Conservation (phyloP, 2,329 filamentous ascomycete genomes). For the Diaporthe velutina region DNA sequence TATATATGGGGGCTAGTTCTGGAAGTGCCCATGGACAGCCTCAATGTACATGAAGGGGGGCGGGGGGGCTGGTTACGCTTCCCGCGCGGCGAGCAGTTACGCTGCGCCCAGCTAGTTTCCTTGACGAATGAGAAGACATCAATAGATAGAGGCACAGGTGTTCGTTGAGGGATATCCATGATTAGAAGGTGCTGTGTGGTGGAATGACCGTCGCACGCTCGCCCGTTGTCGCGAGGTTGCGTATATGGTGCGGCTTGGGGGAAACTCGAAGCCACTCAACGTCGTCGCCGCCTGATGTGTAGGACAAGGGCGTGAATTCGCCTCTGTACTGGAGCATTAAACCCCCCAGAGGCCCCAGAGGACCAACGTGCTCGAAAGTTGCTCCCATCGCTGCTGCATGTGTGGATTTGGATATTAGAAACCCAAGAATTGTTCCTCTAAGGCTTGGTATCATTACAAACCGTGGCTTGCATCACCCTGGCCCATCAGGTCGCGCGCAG, state of each 20-base stretch:
- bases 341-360: neutral
- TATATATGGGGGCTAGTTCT: slow-evolving; percentile 2
- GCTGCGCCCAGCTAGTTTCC: neutral
- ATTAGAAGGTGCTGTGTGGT: neutral
- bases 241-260: neutral
- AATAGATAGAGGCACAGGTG: neutral
- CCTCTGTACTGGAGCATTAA: neutral
- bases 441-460: slow-evolving; percentile 13
- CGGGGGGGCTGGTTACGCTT: neutral
- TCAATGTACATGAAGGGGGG: neutral
- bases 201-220: neutral
- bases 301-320: slow-evolving; percentile 13
- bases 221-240: neutral
- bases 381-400: neutral
- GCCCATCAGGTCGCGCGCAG: neutral
- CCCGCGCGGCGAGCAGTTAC: slow-evolving; percentile 10
- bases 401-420: slow-evolving; percentile 5
- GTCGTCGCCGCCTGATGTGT: neutral
- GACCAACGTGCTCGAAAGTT: neutral
- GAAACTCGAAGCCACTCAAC: neutral
- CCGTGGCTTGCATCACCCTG: slow-evolving; percentile 4
- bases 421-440: neutral
- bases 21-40: neutral
- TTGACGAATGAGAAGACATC: slow-evolving; percentile 1
- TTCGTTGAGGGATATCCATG: neutral